Percentiles rank a stretch among this genome's conserved stretches.
phyloP scores from a whole-genome alignment of 108 stramenopile species.

The Cyclostephanos tholiformis region DNA sequence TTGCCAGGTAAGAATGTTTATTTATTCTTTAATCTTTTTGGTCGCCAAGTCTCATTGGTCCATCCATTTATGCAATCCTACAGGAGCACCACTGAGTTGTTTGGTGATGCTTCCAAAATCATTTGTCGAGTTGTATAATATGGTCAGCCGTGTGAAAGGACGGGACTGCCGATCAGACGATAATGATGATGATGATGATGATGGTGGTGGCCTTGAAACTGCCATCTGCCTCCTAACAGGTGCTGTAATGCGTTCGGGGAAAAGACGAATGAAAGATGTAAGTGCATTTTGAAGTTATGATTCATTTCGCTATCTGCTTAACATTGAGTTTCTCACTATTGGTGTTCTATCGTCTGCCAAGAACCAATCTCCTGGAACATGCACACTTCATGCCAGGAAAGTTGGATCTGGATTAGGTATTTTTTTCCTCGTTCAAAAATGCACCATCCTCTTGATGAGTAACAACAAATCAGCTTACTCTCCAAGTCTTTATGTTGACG shows the following conservation, averaged over 20 bases:
- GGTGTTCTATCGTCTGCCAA: conserved; percentile 23
- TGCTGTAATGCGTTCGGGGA: conserved; percentile 83
- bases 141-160: conserved; percentile 83
- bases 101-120: conserved; percentile 84
- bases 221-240: conserved; percentile 92
- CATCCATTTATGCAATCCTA: conserved; percentile 13
- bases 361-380: conserved; percentile 73
- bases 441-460: conserved; percentile 90
- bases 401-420: conserved; percentile 88
- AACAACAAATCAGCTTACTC: conserved; percentile 93
- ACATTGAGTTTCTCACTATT: neutral
- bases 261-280: conserved; percentile 53
- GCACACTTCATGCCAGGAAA: conserved; percentile 84
- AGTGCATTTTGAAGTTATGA: conserved; percentile 8
- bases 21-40: neutral
- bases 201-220: conserved; percentile 73
- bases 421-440: conserved; percentile 91
- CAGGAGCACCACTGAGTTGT: conserved; percentile 50
- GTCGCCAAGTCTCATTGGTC: conserved; percentile 29
- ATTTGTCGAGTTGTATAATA: conserved; percentile 86
- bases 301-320: neutral
- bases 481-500: conserved; percentile 89
- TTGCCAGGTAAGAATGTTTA: conserved; percentile 44
- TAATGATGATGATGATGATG: conserved; percentile 31
- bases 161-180: conserved; percentile 66